These are phyloP conservation scores for Penicillium crystallinum DNA, from an alignment of 495 filamentous ascomycete genomes.

Conservation along the genomic window DNA sequence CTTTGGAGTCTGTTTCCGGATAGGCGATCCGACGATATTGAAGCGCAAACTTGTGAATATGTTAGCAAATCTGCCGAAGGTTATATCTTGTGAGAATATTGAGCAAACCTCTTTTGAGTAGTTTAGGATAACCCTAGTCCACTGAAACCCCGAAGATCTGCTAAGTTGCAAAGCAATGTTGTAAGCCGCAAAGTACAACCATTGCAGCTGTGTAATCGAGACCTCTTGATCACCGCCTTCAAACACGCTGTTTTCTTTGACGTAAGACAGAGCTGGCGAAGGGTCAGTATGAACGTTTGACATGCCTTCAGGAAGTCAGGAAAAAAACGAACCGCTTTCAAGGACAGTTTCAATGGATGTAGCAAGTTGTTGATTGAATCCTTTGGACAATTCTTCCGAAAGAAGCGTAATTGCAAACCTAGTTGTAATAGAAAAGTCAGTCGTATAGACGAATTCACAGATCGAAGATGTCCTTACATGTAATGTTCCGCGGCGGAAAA, in stretches of 20 bases:
- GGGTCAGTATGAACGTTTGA: background rate
- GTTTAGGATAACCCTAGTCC: background rate
- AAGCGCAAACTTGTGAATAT: background rate
- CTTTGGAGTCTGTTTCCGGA: background rate
- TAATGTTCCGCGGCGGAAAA: background rate
- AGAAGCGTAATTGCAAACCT: background rate
- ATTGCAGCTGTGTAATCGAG: conserved; percentile 1
- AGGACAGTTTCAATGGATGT: background rate
- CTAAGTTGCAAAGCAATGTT: background rate
- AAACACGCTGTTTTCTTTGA: background rate
- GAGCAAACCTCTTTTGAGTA: background rate
- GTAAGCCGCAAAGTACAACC: background rate
- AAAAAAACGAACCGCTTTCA: background rate
- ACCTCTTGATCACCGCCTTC: background rate
- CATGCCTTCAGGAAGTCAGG: background rate
- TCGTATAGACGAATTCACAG: background rate
- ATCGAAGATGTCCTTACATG: background rate
- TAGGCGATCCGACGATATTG: background rate
- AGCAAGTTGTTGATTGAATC: background rate
- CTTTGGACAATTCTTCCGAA: background rate
- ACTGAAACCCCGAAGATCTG: background rate
- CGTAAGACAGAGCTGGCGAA: background rate
- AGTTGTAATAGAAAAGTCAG: background rate
- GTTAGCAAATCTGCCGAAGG: background rate
- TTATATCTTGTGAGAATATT: background rate